phyloP scores from a whole-genome alignment of 805 yeast genomes.

The Candida ortonii region DNA sequence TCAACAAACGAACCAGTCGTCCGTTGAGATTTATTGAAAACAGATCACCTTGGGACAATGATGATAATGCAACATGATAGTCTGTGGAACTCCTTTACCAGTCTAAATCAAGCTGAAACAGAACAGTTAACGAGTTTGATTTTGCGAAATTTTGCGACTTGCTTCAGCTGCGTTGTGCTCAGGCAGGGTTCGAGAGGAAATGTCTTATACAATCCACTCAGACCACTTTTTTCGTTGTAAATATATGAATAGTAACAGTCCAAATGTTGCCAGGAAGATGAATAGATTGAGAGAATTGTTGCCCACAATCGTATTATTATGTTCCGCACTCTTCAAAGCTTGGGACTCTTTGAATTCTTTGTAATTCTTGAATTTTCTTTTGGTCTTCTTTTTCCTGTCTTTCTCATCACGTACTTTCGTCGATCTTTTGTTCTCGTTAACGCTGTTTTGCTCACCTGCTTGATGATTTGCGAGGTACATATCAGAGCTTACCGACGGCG shows the following conservation, averaged over 20 bases:
- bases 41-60: too few relatives aligned
- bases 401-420: slow-evolving; percentile 1
- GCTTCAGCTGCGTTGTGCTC: too few relatives aligned
- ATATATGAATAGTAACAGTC: slow-evolving; percentile 27
- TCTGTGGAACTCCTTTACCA: too few relatives aligned
- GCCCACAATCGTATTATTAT: slow-evolving; percentile 4
- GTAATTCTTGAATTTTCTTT: slow-evolving; percentile 12
- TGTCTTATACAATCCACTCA: slow-evolving; percentile 20
- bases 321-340: slow-evolving; percentile 4
- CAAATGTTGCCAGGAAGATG: slow-evolving; percentile 23
- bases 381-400: slow-evolving; percentile 6
- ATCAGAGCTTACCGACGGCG: too few relatives aligned
- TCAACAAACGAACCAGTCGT: too few relatives aligned
- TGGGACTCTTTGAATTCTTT: slow-evolving; percentile 12
- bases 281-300: slow-evolving; percentile 15
- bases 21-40: too few relatives aligned
- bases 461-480: too few relatives aligned
- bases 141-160: too few relatives aligned
- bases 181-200: too few relatives aligned
- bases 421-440: slow-evolving; percentile 1
- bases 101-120: too few relatives aligned
- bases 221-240: slow-evolving; percentile 32
- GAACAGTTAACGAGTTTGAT: slow-evolving; percentile 1
- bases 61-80: too few relatives aligned
- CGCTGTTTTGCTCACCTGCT: neutral